phyloP scores from a whole-genome alignment of 164 flowering plant genomes.

The Sedum album region DNA sequence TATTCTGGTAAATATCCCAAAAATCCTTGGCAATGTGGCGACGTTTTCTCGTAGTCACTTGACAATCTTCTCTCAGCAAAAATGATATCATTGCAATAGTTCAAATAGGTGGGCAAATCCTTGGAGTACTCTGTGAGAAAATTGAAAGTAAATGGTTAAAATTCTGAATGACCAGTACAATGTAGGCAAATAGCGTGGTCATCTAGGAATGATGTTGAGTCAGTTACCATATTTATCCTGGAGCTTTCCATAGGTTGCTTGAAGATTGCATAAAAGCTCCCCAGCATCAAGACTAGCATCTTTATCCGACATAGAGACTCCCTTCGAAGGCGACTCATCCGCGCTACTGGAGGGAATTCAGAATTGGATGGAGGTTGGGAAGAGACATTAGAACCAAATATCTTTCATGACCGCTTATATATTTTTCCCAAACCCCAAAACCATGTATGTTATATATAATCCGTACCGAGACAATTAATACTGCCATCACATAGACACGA shows the following conservation, averaged over 20 bases:
- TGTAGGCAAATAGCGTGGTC: not conserved
- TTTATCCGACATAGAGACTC: conserved; percentile 16
- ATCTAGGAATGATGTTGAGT: not conserved
- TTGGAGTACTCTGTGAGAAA: conserved; percentile 43
- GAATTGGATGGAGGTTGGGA: conserved; percentile 7
- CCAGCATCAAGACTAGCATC: conserved; percentile 26
- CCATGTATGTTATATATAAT: conserved; percentile 69
- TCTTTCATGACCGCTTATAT: conserved; percentile 17
- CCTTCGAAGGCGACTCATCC: conserved; percentile 10
- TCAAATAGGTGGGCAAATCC: conserved; percentile 57
- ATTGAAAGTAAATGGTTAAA: not conserved
- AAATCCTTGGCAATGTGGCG: conserved; percentile 27
- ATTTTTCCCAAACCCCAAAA: conserved; percentile 59
- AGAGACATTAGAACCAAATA: not conserved
- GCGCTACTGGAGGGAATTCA: conserved; percentile 7
- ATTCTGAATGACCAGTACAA: not conserved
- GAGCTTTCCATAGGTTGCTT: conserved; percentile 34
- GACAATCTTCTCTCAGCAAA: conserved; percentile 51
- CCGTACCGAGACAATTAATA: conserved; percentile 65
- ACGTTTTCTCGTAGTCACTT: conserved; percentile 36
- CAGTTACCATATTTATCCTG: conserved; percentile 32
- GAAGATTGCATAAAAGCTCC: conserved; percentile 41
- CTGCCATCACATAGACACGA: too few species aligned
- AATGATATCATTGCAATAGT: conserved; percentile 56
- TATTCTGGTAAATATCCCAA: conserved; percentile 43